Base-by-base conservation (phyloP, 2,329 filamentous ascomycete species). In the Colletotrichum brevisporum region DNA sequence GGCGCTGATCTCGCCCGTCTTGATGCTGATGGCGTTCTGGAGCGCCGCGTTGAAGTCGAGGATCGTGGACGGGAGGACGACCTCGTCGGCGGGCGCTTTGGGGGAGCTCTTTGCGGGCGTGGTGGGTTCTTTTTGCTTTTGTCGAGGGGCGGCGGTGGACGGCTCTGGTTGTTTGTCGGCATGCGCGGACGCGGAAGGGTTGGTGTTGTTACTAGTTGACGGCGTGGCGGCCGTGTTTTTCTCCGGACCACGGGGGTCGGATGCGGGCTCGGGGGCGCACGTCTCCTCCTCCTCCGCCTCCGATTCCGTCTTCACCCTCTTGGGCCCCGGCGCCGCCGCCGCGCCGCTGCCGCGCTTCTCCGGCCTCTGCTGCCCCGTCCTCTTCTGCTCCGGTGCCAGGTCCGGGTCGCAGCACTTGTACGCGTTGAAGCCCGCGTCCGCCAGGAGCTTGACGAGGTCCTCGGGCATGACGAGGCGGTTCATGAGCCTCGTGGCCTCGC, bases 351-450 rank as follows among this genome's bases (percentile, higher is more conserved):
- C 13, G 12, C 41, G 41, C 41, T 43, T 43, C 13, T 4, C 13
- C 12, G 4, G 41, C 41, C 16, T 43, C 9, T 15, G 4, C 4
- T 3, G 6, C n/a, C 8, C n/a, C 39, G 10, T 6, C n/a, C 18
- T 47, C 24, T 47, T 66, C 18, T 54, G 24, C 15, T 47, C 18
- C n/a, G 4, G 48, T 21, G 18, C 1, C 39, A 66, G 36, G 39
- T 16, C 26, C 21, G 63, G 55, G 21, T 66, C 51, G 27, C 63
- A 60, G 21, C 63, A 66, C 26, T 48, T 61, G 6, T 18, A 18
- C 13, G 63, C 63, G 27, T 66, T 50, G 55, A 48, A 66, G 13
- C 63, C 63, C 12, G 48, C 48, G 6, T 21, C 13, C 2, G 26
- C 39, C 15, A 66, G 50, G 24, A 48, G 27, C 6, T 39, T 13